Percentiles rank a stretch among this genome's conserved stretches.
Evolutionary conservation across 768 basidiomycete genomes (phyloP).

Genomic region (Mycena indigotica): DNA sequence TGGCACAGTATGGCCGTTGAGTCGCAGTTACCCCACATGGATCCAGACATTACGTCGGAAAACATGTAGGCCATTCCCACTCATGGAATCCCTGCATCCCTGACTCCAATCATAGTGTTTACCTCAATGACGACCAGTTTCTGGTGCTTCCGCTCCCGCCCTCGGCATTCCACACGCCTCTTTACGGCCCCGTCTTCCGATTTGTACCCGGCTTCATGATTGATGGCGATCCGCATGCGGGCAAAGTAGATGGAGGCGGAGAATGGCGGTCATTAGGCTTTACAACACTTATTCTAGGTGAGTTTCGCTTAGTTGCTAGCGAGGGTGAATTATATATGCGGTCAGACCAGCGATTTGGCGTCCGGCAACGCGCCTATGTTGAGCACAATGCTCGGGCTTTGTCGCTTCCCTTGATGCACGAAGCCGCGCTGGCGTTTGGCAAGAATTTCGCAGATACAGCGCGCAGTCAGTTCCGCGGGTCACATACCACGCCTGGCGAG

Average conservation of each 20-base stretch:
- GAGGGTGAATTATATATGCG: neutral
- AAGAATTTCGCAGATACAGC: conserved; percentile 31
- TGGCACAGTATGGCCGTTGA: conserved; percentile 17
- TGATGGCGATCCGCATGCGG: conserved; percentile 9
- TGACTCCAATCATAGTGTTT: conserved; percentile 9
- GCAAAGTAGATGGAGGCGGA: conserved; percentile 12
- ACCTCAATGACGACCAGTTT: conserved; percentile 24
- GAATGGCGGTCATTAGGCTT: conserved; percentile 32
- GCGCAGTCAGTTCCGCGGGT: conserved; percentile 33
- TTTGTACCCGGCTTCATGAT: conserved; percentile 13
- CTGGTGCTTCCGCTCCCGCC: conserved; percentile 20
- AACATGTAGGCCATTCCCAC: no score
- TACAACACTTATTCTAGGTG: conserved; percentile 38
- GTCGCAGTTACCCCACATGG: conserved; percentile 17
- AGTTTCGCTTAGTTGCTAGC: neutral
- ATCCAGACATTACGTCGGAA: conserved; percentile 21
- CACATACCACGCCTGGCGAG: conserved; percentile 28
- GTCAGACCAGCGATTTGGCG: conserved; percentile 37
- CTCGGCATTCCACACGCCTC: conserved; percentile 19
- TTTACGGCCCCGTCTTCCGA: conserved; percentile 21
- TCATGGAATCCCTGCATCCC: neutral
- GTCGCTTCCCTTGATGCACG: conserved; percentile 36
- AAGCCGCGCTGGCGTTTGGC: conserved; percentile 34
- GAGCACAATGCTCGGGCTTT: conserved; percentile 40
- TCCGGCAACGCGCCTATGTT: conserved; percentile 39